Percentiles rank a stretch among this genome's conserved stretches.
phyloP scores from a whole-genome alignment of 2,329 filamentous ascomycete species.

The Dactylellina parvicollis region DNA sequence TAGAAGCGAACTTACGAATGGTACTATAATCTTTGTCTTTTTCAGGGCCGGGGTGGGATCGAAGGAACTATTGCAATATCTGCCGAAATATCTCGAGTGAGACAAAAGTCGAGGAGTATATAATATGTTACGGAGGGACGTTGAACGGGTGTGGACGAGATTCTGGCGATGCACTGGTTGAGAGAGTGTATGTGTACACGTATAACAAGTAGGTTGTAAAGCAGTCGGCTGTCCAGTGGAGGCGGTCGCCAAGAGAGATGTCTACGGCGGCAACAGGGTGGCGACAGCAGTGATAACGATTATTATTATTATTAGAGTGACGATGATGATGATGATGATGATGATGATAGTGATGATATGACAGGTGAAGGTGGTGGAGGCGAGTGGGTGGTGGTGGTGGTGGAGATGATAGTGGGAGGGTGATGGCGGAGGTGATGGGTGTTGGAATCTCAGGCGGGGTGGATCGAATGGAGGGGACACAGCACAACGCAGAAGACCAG shows the following conservation, averaged over 20 bases:
- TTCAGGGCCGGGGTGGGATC: slow-evolving; percentile 5
- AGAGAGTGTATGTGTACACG: no score
- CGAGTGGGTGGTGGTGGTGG: slow-evolving; percentile 19
- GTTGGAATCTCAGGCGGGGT: slow-evolving; percentile 19
- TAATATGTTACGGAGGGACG: no score
- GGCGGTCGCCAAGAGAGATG: not conserved
- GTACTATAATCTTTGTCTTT: not conserved
- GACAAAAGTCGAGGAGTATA: not conserved
- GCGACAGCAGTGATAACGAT: not conserved
- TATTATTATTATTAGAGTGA: no score
- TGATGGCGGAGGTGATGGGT: slow-evolving; percentile 29
- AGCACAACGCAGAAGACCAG: slow-evolving; percentile 23
- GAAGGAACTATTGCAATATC: not conserved
- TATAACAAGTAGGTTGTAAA: not conserved
- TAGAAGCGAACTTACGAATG: slow-evolving; percentile 19
- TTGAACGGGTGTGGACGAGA: no score
- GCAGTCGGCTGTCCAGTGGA: not conserved
- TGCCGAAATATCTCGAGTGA: not conserved
- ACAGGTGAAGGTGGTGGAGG: slow-evolving; percentile 29
- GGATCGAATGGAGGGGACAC: slow-evolving; percentile 25
- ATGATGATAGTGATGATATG: not conserved
- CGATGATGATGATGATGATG: not conserved
- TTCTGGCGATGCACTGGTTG: no score
- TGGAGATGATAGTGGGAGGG: slow-evolving; percentile 6
- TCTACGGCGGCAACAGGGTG: not conserved